Percentiles rank a stretch among this genome's conserved stretches.
These are phyloP conservation scores for Lepidium africanum DNA, from an alignment of 345 rosid genomes.

Conservation along the genomic window DNA sequence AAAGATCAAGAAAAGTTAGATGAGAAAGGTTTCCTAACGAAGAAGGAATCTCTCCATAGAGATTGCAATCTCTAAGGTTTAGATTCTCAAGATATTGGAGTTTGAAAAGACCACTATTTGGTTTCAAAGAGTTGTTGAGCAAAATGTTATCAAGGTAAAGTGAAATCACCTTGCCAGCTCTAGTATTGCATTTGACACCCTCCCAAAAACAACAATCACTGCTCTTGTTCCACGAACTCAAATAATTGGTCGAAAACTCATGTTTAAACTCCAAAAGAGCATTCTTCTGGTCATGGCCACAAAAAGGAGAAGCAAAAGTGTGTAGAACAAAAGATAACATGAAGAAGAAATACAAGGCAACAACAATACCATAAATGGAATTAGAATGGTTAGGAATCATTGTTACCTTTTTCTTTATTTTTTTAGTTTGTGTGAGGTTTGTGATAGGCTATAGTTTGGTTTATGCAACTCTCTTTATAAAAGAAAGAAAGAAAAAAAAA, in stretches of 20 bases:
- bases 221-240: not conserved
- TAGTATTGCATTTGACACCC: not conserved
- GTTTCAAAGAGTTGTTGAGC: not conserved
- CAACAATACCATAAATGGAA: no score
- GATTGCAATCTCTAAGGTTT: not conserved
- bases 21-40: no score
- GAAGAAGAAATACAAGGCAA: not conserved
- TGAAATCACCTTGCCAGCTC: not conserved
- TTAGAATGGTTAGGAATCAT: no score
- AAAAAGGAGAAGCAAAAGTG: not conserved
- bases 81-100: not conserved
- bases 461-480: no score
- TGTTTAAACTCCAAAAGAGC: not conserved
- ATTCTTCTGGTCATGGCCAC: not conserved
- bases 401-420: no score
- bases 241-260: not conserved
- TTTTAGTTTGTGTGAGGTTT: no score
- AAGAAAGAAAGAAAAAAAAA: no score
- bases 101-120: not conserved
- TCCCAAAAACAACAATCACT: not conserved
- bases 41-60: not conserved
- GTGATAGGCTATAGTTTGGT: no score
- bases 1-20: not conserved
- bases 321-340: not conserved
- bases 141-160: not conserved